Evolutionary conservation across 2,329 filamentous ascomycete genomes (phyloP).

Genomic region (Plenodomus lindquistii): DNA sequence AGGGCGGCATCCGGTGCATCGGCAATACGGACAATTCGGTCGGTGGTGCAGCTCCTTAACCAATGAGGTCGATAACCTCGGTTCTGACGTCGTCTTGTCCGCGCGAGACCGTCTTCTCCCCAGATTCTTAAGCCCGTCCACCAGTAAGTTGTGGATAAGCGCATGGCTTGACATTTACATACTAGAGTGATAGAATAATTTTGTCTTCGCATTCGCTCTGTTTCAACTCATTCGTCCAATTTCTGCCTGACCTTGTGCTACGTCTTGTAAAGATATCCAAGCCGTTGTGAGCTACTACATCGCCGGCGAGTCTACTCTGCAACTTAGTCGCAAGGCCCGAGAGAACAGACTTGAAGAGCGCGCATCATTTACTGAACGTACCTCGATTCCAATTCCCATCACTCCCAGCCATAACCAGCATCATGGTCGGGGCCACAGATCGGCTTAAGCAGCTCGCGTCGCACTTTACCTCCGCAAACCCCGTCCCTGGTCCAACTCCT

Average conservation of each 20-base stretch:
- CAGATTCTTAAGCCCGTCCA: conserved; percentile 15
- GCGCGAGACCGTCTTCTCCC: conserved; percentile 15
- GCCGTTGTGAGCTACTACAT: background rate
- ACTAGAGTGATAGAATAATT: background rate
- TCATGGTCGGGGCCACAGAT: conserved; percentile 21
- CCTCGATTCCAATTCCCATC: background rate
- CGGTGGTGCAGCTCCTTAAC: background rate
- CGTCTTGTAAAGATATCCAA: background rate
- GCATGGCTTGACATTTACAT: background rate
- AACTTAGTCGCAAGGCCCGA: conserved; percentile 4
- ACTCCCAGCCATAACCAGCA: background rate
- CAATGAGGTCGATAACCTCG: conserved; percentile 33
- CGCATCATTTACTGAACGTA: background rate
- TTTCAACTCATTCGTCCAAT: background rate
- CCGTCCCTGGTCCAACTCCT: conserved; percentile 40
- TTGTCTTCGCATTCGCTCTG: background rate
- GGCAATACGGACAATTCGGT: conserved; percentile 2
- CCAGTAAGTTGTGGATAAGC: conserved; percentile 1
- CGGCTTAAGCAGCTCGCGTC: conserved; percentile 44
- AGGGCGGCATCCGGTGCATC: conserved; percentile 2
- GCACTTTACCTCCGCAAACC: conserved; percentile 40
- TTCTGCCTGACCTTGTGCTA: background rate
- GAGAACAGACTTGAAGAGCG: background rate
- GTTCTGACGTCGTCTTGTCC: conserved; percentile 24
- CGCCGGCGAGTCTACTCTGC: conserved; percentile 17